These are phyloP conservation scores for Sordaria brevicollis DNA, from an alignment of 495 filamentous ascomycete species.

Conservation along the genomic window DNA sequence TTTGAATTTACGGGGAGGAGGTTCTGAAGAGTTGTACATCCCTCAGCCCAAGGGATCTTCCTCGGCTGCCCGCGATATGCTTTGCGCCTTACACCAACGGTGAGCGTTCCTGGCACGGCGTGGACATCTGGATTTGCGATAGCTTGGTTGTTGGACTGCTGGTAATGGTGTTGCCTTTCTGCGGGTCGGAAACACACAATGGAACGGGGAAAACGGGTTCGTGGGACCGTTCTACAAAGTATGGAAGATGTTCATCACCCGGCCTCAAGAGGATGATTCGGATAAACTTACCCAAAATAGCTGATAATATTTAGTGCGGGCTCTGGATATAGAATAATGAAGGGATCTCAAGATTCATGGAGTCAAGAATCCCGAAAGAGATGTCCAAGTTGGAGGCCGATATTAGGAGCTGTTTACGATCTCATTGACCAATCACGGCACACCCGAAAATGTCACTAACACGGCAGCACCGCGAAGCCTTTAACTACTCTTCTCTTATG, in stretches of 20 bases:
- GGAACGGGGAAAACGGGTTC: not conserved
- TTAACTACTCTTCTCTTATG: not conserved
- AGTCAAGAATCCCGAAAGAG: not conserved
- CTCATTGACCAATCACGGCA: not conserved
- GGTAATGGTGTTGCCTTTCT: not conserved
- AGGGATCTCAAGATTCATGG: not conserved
- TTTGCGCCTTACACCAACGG: not conserved
- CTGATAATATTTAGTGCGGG: not conserved
- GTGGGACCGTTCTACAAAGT: not conserved
- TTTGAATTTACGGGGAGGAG: constrained; percentile 7
- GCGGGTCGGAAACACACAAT: constrained; percentile 1
- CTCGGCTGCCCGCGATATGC: not conserved
- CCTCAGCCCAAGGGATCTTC: not conserved
- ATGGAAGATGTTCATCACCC: not conserved
- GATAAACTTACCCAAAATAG: not conserved
- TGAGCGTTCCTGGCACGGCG: not conserved
- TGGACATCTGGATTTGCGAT: not conserved
- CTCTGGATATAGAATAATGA: not conserved
- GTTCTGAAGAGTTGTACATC: not conserved
- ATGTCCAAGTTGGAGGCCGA: not conserved
- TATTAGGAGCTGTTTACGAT: not conserved
- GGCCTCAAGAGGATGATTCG: not conserved
- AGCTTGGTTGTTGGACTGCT: not conserved
- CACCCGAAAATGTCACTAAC: not conserved
- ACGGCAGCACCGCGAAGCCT: not conserved